Conservation (phyloP, 2,329 filamentous ascomycete species). For the Cytospora leucostoma region DNA sequence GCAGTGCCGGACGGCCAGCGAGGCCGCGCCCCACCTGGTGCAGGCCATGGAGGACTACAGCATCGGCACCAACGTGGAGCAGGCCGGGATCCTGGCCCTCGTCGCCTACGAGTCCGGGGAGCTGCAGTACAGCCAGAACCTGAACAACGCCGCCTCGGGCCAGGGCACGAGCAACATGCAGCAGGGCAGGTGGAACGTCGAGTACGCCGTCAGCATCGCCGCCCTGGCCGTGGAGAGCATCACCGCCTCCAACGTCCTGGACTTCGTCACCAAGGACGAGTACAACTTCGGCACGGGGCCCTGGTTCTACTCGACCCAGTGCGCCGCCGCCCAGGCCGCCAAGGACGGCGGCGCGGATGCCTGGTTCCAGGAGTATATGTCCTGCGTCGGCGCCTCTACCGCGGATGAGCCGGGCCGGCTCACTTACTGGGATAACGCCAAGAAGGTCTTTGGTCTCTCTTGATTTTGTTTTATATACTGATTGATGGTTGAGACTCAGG, state of each 20-base stretch:
- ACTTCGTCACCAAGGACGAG: constrained; percentile 48
- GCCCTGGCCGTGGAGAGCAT: constrained; percentile 38
- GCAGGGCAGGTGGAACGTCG: constrained; percentile 37
- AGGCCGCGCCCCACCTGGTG: constrained; percentile 60
- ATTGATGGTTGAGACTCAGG: not conserved
- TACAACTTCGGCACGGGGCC: constrained; percentile 56
- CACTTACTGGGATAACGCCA: constrained; percentile 48
- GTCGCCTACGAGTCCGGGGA: constrained; percentile 71
- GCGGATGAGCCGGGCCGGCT: constrained; percentile 35
- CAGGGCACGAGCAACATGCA: constrained; percentile 57
- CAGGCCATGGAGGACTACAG: constrained; percentile 58
- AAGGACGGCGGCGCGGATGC: constrained; percentile 43
- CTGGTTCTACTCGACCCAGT: constrained; percentile 54
- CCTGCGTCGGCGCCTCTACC: constrained; percentile 45
- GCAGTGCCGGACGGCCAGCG: constrained; percentile 67
- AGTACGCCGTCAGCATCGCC: constrained; percentile 49
- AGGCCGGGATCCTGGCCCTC: constrained; percentile 70
- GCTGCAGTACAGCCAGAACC: constrained; percentile 72
- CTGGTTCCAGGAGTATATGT: constrained; percentile 50
- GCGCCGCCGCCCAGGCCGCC: constrained; percentile 37
- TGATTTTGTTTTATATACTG: not conserved
- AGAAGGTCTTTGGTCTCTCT: constrained; percentile 47
- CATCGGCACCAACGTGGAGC: constrained; percentile 56
- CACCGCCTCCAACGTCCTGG: constrained; percentile 43
- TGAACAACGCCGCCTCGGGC: constrained; percentile 52